A percentile compares a stretch with the other conserved stretches of the same genome.
These are phyloP conservation scores for Scleromitrula shiraiana DNA, from an alignment of 2,329 filamentous ascomycete genomes.

Conservation along the genomic window DNA sequence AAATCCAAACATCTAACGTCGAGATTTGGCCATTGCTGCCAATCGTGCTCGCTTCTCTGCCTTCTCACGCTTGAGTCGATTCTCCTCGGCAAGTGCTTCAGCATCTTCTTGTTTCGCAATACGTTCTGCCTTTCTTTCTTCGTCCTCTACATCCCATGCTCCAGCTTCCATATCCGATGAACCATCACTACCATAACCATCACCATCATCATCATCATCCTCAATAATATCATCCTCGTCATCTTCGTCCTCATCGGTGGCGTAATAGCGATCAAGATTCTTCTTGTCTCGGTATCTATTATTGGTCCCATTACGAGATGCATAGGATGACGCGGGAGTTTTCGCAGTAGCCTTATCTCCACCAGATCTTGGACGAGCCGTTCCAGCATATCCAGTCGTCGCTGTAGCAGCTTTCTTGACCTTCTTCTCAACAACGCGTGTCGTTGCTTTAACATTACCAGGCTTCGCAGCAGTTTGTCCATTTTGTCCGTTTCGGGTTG, in stretches of 20 bases:
- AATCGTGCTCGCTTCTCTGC: constrained; percentile 36
- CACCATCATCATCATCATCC: constrained; percentile 50
- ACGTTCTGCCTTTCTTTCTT: constrained; percentile 56
- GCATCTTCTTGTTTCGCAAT: constrained; percentile 61
- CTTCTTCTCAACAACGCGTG: constrained; percentile 43
- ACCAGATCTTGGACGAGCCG: constrained; percentile 49
- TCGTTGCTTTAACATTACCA: constrained; percentile 14
- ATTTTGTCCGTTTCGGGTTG: constrained; percentile 14
- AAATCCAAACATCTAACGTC: constrained; percentile 1
- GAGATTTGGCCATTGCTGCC: constrained; percentile 26
- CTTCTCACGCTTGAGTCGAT: constrained; percentile 53
- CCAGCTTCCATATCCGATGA: constrained; percentile 77
- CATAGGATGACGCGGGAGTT: constrained; percentile 16
- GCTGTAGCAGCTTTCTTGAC: constrained; percentile 52
- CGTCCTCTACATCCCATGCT: constrained; percentile 62
- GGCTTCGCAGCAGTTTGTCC: constrained; percentile 11
- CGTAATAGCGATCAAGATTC: constrained; percentile 34
- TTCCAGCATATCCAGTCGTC: constrained; percentile 59
- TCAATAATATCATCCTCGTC: constrained; percentile 28
- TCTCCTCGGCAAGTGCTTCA: constrained; percentile 55
- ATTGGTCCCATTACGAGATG: constrained; percentile 15
- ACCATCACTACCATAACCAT: constrained; percentile 57
- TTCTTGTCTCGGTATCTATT: constrained; percentile 24
- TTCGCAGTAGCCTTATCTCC: constrained; percentile 29
- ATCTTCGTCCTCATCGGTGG: constrained; percentile 27